Percentiles rank a stretch among this genome's conserved stretches.
Conservation (phyloP, 208 protist genomes). For the Trypanosoma scelopori region DNA sequence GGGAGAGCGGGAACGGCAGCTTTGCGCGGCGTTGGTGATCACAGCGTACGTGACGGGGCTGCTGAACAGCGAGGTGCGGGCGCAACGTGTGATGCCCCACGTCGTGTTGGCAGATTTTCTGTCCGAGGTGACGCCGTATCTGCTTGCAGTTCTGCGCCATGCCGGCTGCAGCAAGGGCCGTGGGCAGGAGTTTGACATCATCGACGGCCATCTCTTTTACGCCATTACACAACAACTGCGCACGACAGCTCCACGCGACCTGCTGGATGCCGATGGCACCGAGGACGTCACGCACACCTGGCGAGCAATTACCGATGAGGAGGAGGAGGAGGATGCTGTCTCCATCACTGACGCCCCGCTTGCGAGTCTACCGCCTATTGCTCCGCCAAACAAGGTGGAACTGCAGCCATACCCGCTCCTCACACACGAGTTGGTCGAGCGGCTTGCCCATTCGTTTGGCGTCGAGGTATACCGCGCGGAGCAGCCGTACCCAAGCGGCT, state of each 20-base stretch:
- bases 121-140: slow-evolving; percentile 55
- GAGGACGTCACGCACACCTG: slow-evolving; percentile 52
- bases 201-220: slow-evolving; percentile 71
- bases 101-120: slow-evolving; percentile 46
- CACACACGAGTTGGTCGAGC: slow-evolving; percentile 79
- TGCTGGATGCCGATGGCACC: slow-evolving; percentile 63
- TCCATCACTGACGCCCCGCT: slow-evolving; percentile 40
- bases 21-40: slow-evolving; percentile 64
- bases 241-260: slow-evolving; percentile 32
- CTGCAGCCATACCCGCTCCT: slow-evolving; percentile 51
- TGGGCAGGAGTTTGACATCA: slow-evolving; percentile 76
- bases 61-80: slow-evolving; percentile 44
- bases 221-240: slow-evolving; percentile 54
- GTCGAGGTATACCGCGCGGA: slow-evolving; percentile 46
- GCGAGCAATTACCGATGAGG: slow-evolving; percentile 37
- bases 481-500: slow-evolving; percentile 42
- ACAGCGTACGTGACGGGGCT: slow-evolving; percentile 58
- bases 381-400: slow-evolving; percentile 24
- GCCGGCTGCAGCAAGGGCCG: slow-evolving; percentile 40
- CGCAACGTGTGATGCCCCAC: slow-evolving; percentile 45
- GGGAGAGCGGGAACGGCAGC: slow-evolving; percentile 40
- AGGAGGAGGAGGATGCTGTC: too few relatives aligned
- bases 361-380: slow-evolving; percentile 44
- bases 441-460: slow-evolving; percentile 58
- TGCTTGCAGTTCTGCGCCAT: slow-evolving; percentile 44